Evolutionary conservation across 805 yeast species (phyloP).

Genomic region (Pichia membranifaciens): DNA sequence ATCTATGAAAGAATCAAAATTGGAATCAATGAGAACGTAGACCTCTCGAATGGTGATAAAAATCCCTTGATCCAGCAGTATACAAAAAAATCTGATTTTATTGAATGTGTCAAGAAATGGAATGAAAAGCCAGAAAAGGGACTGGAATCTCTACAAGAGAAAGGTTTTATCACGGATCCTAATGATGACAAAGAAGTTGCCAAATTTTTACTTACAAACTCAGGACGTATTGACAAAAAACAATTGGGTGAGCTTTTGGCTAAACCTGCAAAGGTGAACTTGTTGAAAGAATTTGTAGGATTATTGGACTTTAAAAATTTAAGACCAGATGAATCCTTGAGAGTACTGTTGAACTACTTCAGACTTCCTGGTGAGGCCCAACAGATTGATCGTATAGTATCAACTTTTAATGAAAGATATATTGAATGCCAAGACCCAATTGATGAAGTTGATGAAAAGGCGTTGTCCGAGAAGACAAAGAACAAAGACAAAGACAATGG

Average conservation of each 20-base stretch:
- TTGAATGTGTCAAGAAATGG: conserved; percentile 67
- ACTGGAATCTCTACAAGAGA: conserved; percentile 53
- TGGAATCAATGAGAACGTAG: conserved; percentile 24
- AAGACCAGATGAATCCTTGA: conserved; percentile 89
- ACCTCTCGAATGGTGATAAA: conserved; percentile 13
- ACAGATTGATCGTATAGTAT: conserved; percentile 89
- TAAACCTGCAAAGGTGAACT: conserved; percentile 57
- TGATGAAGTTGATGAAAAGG: conserved; percentile 19
- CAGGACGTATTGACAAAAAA: conserved; percentile 81
- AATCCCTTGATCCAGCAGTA: conserved; percentile 38
- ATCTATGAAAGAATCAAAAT: conserved; percentile 46
- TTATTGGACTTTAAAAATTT: conserved; percentile 69
- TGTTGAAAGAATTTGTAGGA: conserved; percentile 59
- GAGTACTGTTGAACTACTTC: conserved; percentile 74
- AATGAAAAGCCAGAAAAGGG: conserved; percentile 79
- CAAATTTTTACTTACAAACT: conserved; percentile 65
- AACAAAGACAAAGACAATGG: conserved; percentile 6
- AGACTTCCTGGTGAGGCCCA: conserved; percentile 97
- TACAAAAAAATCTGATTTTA: conserved; percentile 64
- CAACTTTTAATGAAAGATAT: conserved; percentile 76
- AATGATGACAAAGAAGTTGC: conserved; percentile 62
- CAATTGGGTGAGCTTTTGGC: conserved; percentile 82
- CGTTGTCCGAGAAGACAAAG: neutral
- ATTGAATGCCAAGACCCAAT: conserved; percentile 48
- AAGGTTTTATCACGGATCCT: conserved; percentile 50